Percentiles rank a stretch among this genome's conserved stretches.
phyloP scores from a whole-genome alignment of 179 eudicot genomes.

The Spinacia oleracea region DNA sequence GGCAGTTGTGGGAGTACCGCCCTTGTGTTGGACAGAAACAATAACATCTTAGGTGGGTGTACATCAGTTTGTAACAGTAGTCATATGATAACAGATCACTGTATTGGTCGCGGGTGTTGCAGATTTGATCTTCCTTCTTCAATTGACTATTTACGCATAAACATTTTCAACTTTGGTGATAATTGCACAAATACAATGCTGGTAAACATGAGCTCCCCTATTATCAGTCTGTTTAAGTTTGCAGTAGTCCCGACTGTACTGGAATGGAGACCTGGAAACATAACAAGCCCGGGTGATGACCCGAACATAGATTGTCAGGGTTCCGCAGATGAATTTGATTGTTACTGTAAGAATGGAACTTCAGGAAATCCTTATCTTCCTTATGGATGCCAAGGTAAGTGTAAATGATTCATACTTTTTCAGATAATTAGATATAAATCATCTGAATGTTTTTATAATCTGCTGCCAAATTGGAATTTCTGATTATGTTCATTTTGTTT shows the following conservation, averaged over 20 bases:
- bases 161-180: constrained; percentile 11
- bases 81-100: not conserved
- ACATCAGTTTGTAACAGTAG: constrained; percentile 23
- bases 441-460: no score
- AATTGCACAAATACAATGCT: constrained; percentile 22
- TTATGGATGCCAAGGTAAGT: constrained; percentile 32
- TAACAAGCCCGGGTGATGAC: not conserved
- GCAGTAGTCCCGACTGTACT: not conserved
- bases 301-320: not conserved
- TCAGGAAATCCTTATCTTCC: constrained; percentile 33
- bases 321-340: not conserved
- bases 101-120: constrained; percentile 33
- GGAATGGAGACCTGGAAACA: constrained; percentile 2
- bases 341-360: constrained; percentile 20
- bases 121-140: not conserved
- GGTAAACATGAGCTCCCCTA: constrained; percentile 2
- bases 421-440: no score
- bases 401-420: not conserved
- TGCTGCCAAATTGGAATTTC: not conserved
- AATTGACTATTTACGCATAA: constrained; percentile 8
- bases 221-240: constrained; percentile 2
- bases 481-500: not conserved
- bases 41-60: constrained; percentile 27
- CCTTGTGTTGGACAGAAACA: not conserved
- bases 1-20: constrained; percentile 27